Evolutionary conservation across 441 rosid genomes (phyloP).

Genomic region (Omphalea diandra): DNA sequence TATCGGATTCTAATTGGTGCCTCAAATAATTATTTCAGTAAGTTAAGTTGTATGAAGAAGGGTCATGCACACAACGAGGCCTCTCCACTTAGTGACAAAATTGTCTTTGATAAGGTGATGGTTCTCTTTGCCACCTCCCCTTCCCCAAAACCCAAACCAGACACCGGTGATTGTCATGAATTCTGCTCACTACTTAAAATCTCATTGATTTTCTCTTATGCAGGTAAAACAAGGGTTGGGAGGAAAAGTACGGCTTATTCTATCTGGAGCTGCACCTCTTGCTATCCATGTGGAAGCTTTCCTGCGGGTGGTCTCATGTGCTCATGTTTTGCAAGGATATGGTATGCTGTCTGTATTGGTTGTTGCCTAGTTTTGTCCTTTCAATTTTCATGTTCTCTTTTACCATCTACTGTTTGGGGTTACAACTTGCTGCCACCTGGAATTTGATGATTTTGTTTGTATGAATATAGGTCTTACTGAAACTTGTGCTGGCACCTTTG

Average conservation of each 20-base stretch:
- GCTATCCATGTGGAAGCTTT: slow-evolving; percentile 79
- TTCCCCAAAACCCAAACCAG: neutral
- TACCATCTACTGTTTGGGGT: neutral
- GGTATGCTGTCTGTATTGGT: slow-evolving; percentile 39
- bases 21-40: slow-evolving; percentile 45
- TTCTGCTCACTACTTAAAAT: slow-evolving; percentile 10
- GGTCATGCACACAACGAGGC: slow-evolving; percentile 63
- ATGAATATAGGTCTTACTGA: slow-evolving; percentile 76
- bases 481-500: slow-evolving; percentile 94
- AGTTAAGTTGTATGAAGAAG: slow-evolving; percentile 59
- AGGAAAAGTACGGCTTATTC: slow-evolving; percentile 75
- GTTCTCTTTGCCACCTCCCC: neutral
- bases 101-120: slow-evolving; percentile 83
- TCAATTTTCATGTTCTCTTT: neutral
- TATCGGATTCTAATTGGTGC: neutral
- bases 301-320: slow-evolving; percentile 90
- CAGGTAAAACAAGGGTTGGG: slow-evolving; percentile 93
- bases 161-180: neutral
- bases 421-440: neutral
- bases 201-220: slow-evolving; percentile 17
- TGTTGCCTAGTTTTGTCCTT: neutral
- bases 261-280: slow-evolving; percentile 98
- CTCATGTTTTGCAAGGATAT: slow-evolving; percentile 97
- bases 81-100: slow-evolving; percentile 80
- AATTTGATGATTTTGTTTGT: slow-evolving; percentile 13